Percentiles rank a stretch among this genome's conserved stretches.
These are phyloP conservation scores for Xylariaceae sp. DNA, from an alignment of 2,329 filamentous ascomycete species.

Conservation along the genomic window DNA sequence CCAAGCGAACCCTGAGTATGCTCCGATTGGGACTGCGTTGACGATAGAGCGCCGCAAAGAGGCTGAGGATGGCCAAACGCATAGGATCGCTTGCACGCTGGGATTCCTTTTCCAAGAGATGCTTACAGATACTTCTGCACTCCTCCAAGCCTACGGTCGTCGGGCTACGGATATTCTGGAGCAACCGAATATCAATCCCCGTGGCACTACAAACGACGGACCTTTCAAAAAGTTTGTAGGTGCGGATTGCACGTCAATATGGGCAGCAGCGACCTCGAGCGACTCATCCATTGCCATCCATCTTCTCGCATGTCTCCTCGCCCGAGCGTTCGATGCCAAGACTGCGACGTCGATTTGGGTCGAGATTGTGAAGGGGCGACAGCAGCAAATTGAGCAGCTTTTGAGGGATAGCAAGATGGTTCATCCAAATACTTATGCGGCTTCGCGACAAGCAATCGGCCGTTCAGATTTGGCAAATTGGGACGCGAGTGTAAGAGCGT, in stretches of 20 bases:
- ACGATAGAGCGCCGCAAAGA: neutral
- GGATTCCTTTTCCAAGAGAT: constrained; percentile 5
- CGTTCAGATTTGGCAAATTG: constrained; percentile 2
- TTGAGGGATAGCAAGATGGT: neutral
- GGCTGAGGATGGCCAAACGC: constrained; percentile 3
- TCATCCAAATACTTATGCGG: neutral
- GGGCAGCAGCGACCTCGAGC: constrained; percentile 32
- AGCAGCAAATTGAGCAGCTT: neutral
- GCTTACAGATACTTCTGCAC: neutral
- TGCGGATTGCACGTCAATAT: constrained; percentile 26
- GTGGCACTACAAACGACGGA: constrained; percentile 1
- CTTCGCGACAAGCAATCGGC: neutral
- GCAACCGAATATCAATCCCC: constrained; percentile 4
- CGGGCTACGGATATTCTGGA: constrained; percentile 2
- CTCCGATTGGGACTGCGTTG: constrained; percentile 1
- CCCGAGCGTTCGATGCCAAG: constrained; percentile 25
- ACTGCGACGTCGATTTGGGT: constrained; percentile 34
- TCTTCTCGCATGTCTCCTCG: constrained; percentile 34
- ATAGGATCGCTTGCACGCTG: constrained; percentile 6
- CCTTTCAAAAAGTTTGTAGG: constrained; percentile 4
- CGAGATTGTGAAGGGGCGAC: constrained; percentile 26
- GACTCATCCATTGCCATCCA: constrained; percentile 23
- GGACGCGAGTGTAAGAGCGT: constrained; percentile 6
- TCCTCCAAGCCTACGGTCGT: constrained; percentile 3
- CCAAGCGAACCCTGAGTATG: constrained; percentile 1